A percentile compares a stretch with the other conserved stretches of the same genome.
Evolutionary conservation across 257 asterid species (phyloP).

Genomic region (Solanum peruvianum): DNA sequence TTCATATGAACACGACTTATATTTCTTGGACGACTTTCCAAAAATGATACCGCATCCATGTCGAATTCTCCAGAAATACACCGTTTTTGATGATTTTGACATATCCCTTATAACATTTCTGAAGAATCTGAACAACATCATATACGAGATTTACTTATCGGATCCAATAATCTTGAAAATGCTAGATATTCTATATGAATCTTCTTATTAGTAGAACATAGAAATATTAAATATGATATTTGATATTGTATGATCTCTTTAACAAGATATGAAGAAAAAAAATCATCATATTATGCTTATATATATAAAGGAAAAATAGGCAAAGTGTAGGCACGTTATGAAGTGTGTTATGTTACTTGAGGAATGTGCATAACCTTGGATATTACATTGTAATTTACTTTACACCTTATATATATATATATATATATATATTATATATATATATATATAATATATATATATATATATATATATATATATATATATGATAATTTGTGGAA

Average conservation of each 20-base stretch:
- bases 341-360: background rate
- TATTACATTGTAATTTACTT: background rate
- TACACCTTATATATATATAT: background rate
- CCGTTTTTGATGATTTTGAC: background rate
- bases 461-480: background rate
- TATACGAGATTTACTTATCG: background rate
- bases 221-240: background rate
- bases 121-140: background rate
- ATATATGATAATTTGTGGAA: background rate
- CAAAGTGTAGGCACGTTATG: background rate
- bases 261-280: background rate
- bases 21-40: background rate
- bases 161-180: background rate
- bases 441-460: background rate
- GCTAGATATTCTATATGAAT: background rate
- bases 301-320: background rate
- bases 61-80: background rate
- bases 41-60: background rate
- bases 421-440: background rate
- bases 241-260: background rate
- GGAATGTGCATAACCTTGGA: background rate
- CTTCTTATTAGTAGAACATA: background rate
- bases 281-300: background rate
- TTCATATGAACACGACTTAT: background rate
- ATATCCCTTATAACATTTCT: background rate